phyloP scores from a whole-genome alignment of 805 yeast genomes.

The Soucietia sequanensis region DNA sequence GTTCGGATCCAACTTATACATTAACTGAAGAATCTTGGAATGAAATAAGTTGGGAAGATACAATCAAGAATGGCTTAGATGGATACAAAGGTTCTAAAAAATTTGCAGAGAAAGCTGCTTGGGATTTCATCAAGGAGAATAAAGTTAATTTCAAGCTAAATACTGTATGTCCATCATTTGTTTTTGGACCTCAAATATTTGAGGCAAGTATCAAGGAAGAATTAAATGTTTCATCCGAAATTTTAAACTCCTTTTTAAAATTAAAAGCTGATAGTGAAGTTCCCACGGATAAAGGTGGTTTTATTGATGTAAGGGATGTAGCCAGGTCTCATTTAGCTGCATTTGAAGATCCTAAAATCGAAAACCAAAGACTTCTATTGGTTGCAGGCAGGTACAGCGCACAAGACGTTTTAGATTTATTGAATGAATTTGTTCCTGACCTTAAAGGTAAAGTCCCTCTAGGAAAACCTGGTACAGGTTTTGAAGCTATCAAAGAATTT shows the following conservation, averaged over 20 bases:
- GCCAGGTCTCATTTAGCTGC: slow-evolving; percentile 28
- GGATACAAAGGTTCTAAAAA: slow-evolving; percentile 17
- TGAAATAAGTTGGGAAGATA: slow-evolving; percentile 28
- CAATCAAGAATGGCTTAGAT: slow-evolving; percentile 11
- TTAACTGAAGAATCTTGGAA: slow-evolving; percentile 42
- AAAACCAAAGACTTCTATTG: neutral
- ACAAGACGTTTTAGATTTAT: neutral
- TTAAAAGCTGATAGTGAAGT: slow-evolving; percentile 11
- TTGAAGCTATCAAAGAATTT: slow-evolving; percentile 8
- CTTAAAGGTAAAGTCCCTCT: slow-evolving; percentile 35
- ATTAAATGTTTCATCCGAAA: slow-evolving; percentile 26
- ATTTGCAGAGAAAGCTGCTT: slow-evolving; percentile 16
- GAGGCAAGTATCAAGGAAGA: slow-evolving; percentile 7
- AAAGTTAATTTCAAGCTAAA: slow-evolving; percentile 1
- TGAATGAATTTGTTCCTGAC: neutral
- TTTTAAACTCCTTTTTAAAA: slow-evolving; percentile 17
- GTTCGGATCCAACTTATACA: slow-evolving; percentile 27
- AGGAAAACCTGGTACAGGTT: slow-evolving; percentile 38
- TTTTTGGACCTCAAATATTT: slow-evolving; percentile 10
- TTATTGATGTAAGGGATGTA: slow-evolving; percentile 18
- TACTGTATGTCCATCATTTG: slow-evolving; percentile 3
- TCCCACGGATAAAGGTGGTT: slow-evolving; percentile 2
- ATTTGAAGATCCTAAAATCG: slow-evolving; percentile 13
- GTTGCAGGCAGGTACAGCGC: neutral
- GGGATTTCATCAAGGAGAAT: slow-evolving; percentile 8